Evolutionary conservation across 169 alveolate species (phyloP).

Genomic region (Plasmodium knowlesi): DNA sequence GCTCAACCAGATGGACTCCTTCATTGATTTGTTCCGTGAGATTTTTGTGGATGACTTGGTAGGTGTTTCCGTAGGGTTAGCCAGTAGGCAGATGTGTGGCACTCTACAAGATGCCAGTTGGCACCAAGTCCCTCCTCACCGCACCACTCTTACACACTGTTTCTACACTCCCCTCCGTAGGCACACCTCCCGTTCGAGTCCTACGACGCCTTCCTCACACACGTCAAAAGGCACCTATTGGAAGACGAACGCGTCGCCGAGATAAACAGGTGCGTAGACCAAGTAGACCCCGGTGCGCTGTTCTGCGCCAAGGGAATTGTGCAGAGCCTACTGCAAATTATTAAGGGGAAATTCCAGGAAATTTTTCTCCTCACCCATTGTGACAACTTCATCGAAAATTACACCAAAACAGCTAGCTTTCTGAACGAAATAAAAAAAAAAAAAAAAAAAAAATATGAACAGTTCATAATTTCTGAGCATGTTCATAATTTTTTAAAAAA

Average conservation of each 20-base stretch:
- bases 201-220: slow-evolving; percentile 24
- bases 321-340: slow-evolving; percentile 69
- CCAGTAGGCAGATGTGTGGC: not conserved
- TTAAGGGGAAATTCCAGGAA: slow-evolving; percentile 22
- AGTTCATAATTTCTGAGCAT: slow-evolving; percentile 17
- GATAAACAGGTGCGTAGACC: slow-evolving; percentile 51
- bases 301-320: slow-evolving; percentile 74
- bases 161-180: not conserved
- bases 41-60: slow-evolving; percentile 25
- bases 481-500: slow-evolving; percentile 48
- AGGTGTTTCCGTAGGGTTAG: not conserved
- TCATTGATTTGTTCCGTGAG: slow-evolving; percentile 39
- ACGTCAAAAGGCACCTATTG: not conserved
- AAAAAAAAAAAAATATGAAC: slow-evolving; percentile 59
- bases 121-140: not conserved
- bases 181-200: slow-evolving; percentile 22
- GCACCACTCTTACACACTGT: not conserved
- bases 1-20: slow-evolving; percentile 30
- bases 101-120: too few relatives aligned
- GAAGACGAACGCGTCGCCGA: slow-evolving; percentile 30
- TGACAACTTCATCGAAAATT: slow-evolving; percentile 77
- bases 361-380: slow-evolving; percentile 64
- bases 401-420: slow-evolving; percentile 73
- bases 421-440: slow-evolving; percentile 32
- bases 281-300: slow-evolving; percentile 68